Conservation (phyloP, 1,284 basidiomycete genomes). For the Austroboletus niveus region DNA sequence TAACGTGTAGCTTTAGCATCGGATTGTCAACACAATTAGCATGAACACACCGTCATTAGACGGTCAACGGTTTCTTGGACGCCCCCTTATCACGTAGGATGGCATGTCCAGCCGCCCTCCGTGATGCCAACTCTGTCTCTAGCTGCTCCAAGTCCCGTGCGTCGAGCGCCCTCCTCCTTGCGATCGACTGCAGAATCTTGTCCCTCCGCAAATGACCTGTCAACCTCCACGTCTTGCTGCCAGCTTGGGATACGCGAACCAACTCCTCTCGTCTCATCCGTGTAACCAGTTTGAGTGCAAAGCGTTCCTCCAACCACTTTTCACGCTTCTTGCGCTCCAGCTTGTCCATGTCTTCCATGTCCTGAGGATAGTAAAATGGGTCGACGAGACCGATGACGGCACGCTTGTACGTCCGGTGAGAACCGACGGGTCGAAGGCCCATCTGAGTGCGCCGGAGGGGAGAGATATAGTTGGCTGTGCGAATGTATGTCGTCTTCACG, state of each 20-base stretch:
- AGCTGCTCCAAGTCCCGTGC: conserved; percentile 22
- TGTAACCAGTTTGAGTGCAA: conserved; percentile 46
- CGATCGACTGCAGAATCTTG: conserved; percentile 41
- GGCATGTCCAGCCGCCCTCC: conserved; percentile 21
- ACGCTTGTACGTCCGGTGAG: conserved; percentile 74
- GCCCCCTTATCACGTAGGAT: conserved; percentile 21
- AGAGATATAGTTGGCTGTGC: conserved; percentile 84
- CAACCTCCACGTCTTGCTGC: conserved; percentile 46
- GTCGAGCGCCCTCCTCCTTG: conserved; percentile 27
- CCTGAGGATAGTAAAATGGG: conserved; percentile 88
- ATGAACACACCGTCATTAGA: conserved; percentile 1
- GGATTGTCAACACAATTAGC: conserved; percentile 5
- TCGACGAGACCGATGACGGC: conserved; percentile 86
- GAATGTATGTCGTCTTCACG: conserved; percentile 88
- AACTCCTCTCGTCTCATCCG: conserved; percentile 43
- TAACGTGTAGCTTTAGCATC: conserved; percentile 26
- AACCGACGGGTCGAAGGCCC: conserved; percentile 30
- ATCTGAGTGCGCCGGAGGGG: conserved; percentile 43
- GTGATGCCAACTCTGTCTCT: conserved; percentile 21
- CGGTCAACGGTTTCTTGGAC: conserved; percentile 11
- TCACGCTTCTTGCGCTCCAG: conserved; percentile 53
- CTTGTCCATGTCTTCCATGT: conserved; percentile 70
- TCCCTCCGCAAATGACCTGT: conserved; percentile 40
- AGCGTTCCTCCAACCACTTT: conserved; percentile 59
- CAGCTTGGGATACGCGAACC: conserved; percentile 47